Base-by-base conservation (phyloP, 495 filamentous ascomycete species). In the Aspergillus carlsbadensis region DNA sequence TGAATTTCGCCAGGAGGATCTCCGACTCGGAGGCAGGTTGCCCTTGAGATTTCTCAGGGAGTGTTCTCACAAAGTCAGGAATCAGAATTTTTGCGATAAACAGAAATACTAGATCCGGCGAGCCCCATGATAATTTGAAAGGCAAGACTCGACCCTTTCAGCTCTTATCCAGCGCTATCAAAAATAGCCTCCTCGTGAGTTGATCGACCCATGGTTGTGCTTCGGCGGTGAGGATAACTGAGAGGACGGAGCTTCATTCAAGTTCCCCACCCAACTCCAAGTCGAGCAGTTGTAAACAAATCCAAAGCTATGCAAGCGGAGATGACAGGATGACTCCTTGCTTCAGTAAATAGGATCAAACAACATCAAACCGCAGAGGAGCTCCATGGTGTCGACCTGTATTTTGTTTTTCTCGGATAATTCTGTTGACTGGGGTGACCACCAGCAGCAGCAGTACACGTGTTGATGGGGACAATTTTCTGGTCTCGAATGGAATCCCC, bases 381-480 rank as follows among this genome's bases (percentile, higher is more conserved):
- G 10, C 10, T 37, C 26, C 3, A 29, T 29, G 26, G 15, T 10
- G 26, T 21, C 15, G 13, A 37, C 21, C 41, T 15, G 50, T 11
- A 20, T 36, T 18, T 15, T 44, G n/a, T 29, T 21, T 55, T 24
- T 47, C 17, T 41, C 44, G 24, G 43, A 31, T 35, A 31, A 39
- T 40, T 56, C 10, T 18, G 42, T 40, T 45, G 43, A 41, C 33
- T 31, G 4, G 36, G 45, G 45, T 22, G 36, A 43, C 49, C 21
- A 37, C 54, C 54, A 57, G 14, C 54, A 50, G 37, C 26, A 43
- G 35, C 26, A 24, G 54, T 50, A 57, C 45, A 57, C 54, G 54
- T 57, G 54, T 57, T 48, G 43, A 29, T 40, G 53, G 44, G 22
- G 43, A 36, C 13, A 34, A 39, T 52, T 42, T 39, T 42, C 37